Percentiles rank a stretch among this genome's conserved stretches.
Evolutionary conservation across 1,284 basidiomycete genomes (phyloP).

Genomic region (Marasmius oreades): DNA sequence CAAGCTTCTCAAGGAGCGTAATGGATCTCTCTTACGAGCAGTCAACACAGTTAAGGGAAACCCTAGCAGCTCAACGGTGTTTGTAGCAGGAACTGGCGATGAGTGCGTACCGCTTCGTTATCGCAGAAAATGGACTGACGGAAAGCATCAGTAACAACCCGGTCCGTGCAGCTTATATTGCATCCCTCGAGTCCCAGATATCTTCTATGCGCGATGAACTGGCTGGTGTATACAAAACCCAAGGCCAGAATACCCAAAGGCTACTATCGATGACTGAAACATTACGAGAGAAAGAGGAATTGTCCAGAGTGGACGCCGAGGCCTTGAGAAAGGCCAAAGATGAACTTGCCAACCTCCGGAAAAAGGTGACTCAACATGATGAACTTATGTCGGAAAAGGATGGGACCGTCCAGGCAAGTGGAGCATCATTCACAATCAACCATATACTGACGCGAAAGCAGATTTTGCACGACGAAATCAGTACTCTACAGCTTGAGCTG

Average conservation of each 20-base stretch:
- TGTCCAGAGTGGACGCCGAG: constrained; percentile 74
- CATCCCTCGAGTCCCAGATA: constrained; percentile 91
- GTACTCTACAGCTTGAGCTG: constrained; percentile 86
- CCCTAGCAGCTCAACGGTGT: constrained; percentile 58
- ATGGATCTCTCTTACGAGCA: constrained; percentile 78
- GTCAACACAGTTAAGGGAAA: constrained; percentile 68
- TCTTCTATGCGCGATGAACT: constrained; percentile 87
- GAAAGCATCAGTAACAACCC: constrained; percentile 56
- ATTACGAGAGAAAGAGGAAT: constrained; percentile 87
- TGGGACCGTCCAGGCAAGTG: constrained; percentile 76
- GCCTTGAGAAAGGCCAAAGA: constrained; percentile 68
- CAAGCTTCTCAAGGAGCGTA: constrained; percentile 84
- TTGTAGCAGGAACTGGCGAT: constrained; percentile 63
- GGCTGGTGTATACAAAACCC: constrained; percentile 92
- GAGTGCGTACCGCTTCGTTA: constrained; percentile 48
- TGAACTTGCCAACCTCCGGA: constrained; percentile 66
- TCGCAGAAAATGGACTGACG: constrained; percentile 4
- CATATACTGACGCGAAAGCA: constrained; percentile 28
- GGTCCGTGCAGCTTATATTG: constrained; percentile 81
- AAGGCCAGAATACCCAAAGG: constrained; percentile 92
- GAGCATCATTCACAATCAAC: constrained; percentile 6
- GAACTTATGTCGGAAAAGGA: constrained; percentile 89
- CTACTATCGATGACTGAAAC: constrained; percentile 92
- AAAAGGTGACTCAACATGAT: constrained; percentile 81
- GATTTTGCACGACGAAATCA: constrained; percentile 94